Conservation (phyloP, 1,284 basidiomycete genomes). For the Omphalotus olearius region DNA sequence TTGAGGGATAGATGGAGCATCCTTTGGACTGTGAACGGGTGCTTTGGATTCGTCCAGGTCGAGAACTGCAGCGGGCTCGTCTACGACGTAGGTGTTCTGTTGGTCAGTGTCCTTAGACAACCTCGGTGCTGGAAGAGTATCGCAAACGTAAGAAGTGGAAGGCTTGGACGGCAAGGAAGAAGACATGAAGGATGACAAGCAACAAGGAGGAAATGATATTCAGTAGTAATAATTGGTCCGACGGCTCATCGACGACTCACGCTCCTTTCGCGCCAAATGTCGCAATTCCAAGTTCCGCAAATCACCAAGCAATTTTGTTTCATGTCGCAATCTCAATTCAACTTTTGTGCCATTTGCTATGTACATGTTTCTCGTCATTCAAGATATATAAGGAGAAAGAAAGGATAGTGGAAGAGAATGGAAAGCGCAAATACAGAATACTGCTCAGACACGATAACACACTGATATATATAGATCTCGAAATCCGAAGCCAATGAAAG, state of each 20-base stretch:
- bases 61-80: neutral
- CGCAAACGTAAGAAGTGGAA: conserved; percentile 49
- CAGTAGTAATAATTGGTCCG: neutral
- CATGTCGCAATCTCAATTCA: conserved; percentile 11
- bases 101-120: conserved; percentile 28
- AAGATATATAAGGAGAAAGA: conserved; percentile 12
- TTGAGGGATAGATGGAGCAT: conserved; percentile 20
- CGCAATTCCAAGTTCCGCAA: conserved; percentile 26
- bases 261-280: conserved; percentile 35
- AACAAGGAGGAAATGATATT: conserved; percentile 17
- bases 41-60: conserved; percentile 1
- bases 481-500: conserved; percentile 9
- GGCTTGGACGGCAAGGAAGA: conserved; percentile 20
- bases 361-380: conserved; percentile 11
- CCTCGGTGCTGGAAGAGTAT: conserved; percentile 65
- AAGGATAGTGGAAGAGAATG: conserved; percentile 5
- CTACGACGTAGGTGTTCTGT: conserved; percentile 15
- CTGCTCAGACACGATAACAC: conserved; percentile 1
- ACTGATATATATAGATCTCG: conserved; percentile 4
- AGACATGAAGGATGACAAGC: conserved; percentile 14
- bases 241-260: conserved; percentile 20
- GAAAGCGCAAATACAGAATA: neutral
- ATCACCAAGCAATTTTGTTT: neutral
- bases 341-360: conserved; percentile 10
- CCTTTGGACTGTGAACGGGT: conserved; percentile 11